Evolutionary conservation across 1,139 yeast genomes (phyloP).

Genomic region (Candida tropicalis): DNA sequence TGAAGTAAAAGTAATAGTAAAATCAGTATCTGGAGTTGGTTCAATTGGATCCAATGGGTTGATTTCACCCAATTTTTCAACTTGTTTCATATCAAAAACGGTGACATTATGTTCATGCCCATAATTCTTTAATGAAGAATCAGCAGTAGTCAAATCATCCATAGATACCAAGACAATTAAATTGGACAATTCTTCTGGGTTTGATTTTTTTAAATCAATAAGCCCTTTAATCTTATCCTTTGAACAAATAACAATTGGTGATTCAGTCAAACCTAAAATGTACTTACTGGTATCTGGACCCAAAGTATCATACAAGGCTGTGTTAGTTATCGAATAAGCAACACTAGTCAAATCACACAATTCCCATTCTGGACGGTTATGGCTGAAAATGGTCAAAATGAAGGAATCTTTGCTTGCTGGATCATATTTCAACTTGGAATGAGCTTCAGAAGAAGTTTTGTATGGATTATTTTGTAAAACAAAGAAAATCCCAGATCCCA

Average conservation of each 20-base stretch:
- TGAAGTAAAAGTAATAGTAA: conserved; percentile 76
- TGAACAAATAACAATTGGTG: conserved; percentile 39
- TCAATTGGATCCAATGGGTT: conserved; percentile 48
- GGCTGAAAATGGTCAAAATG: conserved; percentile 36
- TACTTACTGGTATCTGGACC: conserved; percentile 39
- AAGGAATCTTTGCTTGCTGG: conserved; percentile 30
- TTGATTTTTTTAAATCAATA: conserved; percentile 28
- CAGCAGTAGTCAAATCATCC: conserved; percentile 38
- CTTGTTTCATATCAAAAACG: conserved; percentile 43
- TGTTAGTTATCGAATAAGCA: conserved; percentile 37
- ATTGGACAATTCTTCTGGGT: conserved; percentile 28
- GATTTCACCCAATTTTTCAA: conserved; percentile 55
- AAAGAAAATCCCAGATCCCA: conserved; percentile 69
- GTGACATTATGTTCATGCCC: conserved; percentile 29
- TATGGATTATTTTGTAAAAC: conserved; percentile 49
- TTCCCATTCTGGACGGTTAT: conserved; percentile 43
- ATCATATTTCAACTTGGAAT: conserved; percentile 25
- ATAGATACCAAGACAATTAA: conserved; percentile 39
- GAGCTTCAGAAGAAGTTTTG: conserved; percentile 30
- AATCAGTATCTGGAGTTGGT: conserved; percentile 55
- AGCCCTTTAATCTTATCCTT: conserved; percentile 33
- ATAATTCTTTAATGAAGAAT: conserved; percentile 20
- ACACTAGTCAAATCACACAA: conserved; percentile 41
- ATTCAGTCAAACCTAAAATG: conserved; percentile 36
- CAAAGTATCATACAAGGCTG: conserved; percentile 45